A percentile compares a stretch with the other conserved stretches of the same genome.
Conservation (phyloP, 331 rosid genomes). For the Malus hybrid region DNA sequence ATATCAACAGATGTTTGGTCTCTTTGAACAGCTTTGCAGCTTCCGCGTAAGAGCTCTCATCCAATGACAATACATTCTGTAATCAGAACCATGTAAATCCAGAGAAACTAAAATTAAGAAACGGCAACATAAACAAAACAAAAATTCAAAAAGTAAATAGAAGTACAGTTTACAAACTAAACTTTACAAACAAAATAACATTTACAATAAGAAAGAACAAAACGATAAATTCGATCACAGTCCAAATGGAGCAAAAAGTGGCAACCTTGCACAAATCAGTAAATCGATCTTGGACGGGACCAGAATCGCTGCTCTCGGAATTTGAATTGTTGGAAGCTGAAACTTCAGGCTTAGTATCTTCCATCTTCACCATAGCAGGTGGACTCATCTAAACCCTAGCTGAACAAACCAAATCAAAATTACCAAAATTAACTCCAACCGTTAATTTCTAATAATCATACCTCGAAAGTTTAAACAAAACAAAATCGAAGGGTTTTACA, state of each 20-base stretch:
- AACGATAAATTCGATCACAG: neutral
- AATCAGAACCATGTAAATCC: neutral
- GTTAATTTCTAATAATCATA: neutral
- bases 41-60: constrained; percentile 34
- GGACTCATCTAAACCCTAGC: constrained; percentile 40
- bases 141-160: neutral
- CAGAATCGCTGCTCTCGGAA: constrained; percentile 17
- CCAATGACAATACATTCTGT: constrained; percentile 63
- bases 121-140: neutral
- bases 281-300: constrained; percentile 45
- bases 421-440: no score
- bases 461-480: neutral
- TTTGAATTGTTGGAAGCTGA: constrained; percentile 9
- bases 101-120: neutral
- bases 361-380: constrained; percentile 39
- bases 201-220: neutral
- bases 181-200: neutral
- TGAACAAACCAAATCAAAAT: neutral
- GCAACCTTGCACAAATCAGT: constrained; percentile 62
- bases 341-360: constrained; percentile 29
- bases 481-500: neutral
- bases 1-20: constrained; percentile 46
- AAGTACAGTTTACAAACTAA: neutral
- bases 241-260: neutral
- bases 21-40: constrained; percentile 56